phyloP scores from a whole-genome alignment of 2,329 filamentous ascomycete species.

The Penicillium sp. region DNA sequence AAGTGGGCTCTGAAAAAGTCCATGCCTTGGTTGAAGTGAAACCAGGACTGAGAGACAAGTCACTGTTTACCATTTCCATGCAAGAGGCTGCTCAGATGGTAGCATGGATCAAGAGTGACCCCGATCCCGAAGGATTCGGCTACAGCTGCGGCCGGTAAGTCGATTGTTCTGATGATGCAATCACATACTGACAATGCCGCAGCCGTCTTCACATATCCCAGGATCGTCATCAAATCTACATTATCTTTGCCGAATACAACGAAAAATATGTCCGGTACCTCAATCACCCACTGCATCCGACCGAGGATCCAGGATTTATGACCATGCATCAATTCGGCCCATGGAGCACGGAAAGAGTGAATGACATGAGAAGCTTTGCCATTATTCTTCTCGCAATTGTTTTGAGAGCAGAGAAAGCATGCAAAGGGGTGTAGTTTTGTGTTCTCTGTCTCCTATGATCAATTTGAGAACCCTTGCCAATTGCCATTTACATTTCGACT shows the following conservation, averaged over 20 bases:
- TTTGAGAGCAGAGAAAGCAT: background rate
- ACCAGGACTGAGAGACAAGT: background rate
- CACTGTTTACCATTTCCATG: background rate
- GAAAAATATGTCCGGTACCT: background rate
- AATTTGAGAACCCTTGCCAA: no score
- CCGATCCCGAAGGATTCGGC: background rate
- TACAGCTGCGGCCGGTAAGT: background rate
- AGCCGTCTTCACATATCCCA: background rate
- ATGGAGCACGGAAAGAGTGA: background rate
- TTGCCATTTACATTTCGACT: no score
- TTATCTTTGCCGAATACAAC: background rate
- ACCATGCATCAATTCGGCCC: background rate
- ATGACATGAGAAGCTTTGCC: background rate
- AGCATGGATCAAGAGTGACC: background rate
- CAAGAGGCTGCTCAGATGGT: background rate
- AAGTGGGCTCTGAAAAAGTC: background rate
- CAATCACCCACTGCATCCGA: background rate
- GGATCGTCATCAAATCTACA: background rate
- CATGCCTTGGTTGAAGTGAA: background rate
- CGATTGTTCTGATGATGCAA: background rate
- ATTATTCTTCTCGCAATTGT: background rate
- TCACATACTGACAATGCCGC: background rate
- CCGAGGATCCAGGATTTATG: background rate
- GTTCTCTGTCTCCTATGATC: no score
- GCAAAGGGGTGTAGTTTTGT: no score